Evolutionary conservation across 1,284 basidiomycete species (phyloP).

Genomic region (Amylostereum areolatum): DNA sequence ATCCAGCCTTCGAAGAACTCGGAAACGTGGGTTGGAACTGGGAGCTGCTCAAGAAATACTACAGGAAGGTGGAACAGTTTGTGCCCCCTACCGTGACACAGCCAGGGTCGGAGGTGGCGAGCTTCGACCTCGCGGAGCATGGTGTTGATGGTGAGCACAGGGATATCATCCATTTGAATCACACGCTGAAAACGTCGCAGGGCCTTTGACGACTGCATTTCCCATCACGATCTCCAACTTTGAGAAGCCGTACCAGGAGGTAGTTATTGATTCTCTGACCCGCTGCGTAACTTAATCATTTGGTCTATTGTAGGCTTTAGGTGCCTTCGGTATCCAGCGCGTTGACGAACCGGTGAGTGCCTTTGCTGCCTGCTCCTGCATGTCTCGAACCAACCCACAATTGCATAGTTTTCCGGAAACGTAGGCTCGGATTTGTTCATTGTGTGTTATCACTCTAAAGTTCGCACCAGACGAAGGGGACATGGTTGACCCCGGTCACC

Average conservation of each 20-base stretch:
- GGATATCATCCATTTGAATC: no score
- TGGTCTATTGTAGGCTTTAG: background rate
- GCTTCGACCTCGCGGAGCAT: background rate
- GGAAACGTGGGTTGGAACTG: slow-evolving; percentile 20
- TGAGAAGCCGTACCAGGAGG: slow-evolving; percentile 3
- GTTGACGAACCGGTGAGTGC: slow-evolving; percentile 2
- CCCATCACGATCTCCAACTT: background rate
- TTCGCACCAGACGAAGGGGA: slow-evolving; percentile 1
- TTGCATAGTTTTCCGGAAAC: slow-evolving; percentile 1
- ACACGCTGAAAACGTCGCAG: background rate
- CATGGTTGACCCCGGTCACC: slow-evolving; percentile 2
- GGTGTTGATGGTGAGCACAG: background rate
- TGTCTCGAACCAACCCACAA: background rate
- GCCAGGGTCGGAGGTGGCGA: background rate
- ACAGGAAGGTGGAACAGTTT: slow-evolving; percentile 4
- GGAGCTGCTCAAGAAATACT: slow-evolving; percentile 6
- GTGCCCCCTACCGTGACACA: background rate
- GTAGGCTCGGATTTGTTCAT: background rate
- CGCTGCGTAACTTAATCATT: background rate
- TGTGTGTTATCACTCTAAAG: background rate
- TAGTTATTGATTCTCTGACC: background rate
- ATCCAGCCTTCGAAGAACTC: slow-evolving; percentile 13
- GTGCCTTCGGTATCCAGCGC: background rate
- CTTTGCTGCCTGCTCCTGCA: background rate
- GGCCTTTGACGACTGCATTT: slow-evolving; percentile 1